Conservation (phyloP, 2,329 filamentous ascomycete genomes). For the Nannizzia gypsea region DNA sequence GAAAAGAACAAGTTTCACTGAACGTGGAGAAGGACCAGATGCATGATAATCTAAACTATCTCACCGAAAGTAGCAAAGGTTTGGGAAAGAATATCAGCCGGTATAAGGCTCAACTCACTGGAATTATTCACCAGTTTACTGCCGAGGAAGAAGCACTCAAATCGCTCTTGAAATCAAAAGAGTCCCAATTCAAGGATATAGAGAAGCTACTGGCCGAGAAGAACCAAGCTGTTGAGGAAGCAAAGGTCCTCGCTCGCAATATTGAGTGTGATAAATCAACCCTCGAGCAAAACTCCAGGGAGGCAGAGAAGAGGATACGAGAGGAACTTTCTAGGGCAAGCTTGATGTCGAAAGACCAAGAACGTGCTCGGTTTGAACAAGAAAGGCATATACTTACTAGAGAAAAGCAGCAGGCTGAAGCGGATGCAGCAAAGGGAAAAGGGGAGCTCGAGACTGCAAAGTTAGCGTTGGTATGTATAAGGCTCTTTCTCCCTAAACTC, state of each 20-base stretch:
- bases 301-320: constrained; percentile 19
- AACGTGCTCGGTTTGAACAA: constrained; percentile 22
- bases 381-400: constrained; percentile 19
- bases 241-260: constrained; percentile 13
- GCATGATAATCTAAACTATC: constrained; percentile 16
- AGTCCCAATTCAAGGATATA: not conserved
- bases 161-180: not conserved
- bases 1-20: constrained; percentile 17
- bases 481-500: not conserved
- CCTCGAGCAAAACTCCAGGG: constrained; percentile 16
- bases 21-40: constrained; percentile 20
- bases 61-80: constrained; percentile 17
- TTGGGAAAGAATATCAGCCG: constrained; percentile 13
- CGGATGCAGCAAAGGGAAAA: constrained; percentile 11
- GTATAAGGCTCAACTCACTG: constrained; percentile 16
- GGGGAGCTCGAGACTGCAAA: constrained; percentile 17
- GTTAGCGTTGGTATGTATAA: constrained; percentile 18
- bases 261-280: constrained; percentile 18
- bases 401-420: constrained; percentile 20
- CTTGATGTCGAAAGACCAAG: constrained; percentile 19
- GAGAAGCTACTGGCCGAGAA: constrained; percentile 17
- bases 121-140: constrained; percentile 15
- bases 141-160: constrained; percentile 19
- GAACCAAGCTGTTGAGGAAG: constrained; percentile 17
- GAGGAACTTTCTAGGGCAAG: constrained; percentile 25